Conservation (phyloP, 176 grass and related monocot genomes). For the Oryza brachyantha region DNA sequence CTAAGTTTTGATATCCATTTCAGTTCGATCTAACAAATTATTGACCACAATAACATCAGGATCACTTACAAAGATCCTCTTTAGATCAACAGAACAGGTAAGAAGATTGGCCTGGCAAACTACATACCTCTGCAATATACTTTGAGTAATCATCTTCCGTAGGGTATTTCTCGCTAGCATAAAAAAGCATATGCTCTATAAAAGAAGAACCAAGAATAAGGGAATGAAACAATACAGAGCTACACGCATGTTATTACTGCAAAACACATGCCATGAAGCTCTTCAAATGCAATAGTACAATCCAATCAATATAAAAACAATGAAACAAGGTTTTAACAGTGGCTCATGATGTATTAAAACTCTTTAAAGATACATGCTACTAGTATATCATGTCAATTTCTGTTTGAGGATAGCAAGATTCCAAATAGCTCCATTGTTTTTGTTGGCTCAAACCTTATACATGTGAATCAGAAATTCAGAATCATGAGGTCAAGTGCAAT, state of each 20-base stretch:
- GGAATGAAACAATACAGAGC: slow-evolving; percentile 6
- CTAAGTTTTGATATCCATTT: not conserved
- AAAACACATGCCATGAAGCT: slow-evolving; percentile 15
- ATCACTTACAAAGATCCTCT: not conserved
- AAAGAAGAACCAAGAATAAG: slow-evolving; percentile 27
- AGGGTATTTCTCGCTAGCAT: slow-evolving; percentile 96
- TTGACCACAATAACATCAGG: not conserved
- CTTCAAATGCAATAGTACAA: not conserved
- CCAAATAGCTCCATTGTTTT: no score
- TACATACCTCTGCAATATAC: slow-evolving; percentile 82
- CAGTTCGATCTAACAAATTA: slow-evolving; percentile 14
- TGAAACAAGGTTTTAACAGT: not conserved
- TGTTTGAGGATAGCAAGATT: no score
- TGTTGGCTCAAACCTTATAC: no score
- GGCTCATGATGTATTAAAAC: not conserved
- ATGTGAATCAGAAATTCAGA: no score
- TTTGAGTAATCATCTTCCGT: slow-evolving; percentile 84
- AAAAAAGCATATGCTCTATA: slow-evolving; percentile 98
- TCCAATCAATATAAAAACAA: slow-evolving; percentile 11
- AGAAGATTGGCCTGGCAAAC: slow-evolving; percentile 2
- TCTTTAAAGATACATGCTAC: not conserved
- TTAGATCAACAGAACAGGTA: not conserved
- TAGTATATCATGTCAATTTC: no score
- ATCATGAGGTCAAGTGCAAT: no score
- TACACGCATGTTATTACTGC: slow-evolving; percentile 1